A percentile compares a stretch with the other conserved stretches of the same genome.
These are phyloP conservation scores for Austropuccinia psidii DNA, from an alignment of 1,284 basidiomycete genomes.

Conservation along the genomic window DNA sequence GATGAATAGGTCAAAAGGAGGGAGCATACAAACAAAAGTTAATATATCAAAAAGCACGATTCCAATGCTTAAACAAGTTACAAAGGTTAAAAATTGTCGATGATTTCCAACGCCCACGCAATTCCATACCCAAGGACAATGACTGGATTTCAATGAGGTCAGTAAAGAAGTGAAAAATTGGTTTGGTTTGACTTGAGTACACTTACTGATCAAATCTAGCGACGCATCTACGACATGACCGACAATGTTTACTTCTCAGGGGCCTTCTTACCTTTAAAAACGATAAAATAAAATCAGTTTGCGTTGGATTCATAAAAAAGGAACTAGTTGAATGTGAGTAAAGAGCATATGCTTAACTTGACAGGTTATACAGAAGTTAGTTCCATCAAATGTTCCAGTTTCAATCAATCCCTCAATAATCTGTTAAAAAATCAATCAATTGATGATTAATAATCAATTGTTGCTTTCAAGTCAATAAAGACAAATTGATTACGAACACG, in stretches of 20 bases:
- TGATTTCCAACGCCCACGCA: slow-evolving; percentile 95
- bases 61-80: slow-evolving; percentile 71
- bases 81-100: slow-evolving; percentile 85
- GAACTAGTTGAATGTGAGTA: background rate
- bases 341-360: slow-evolving; percentile 55
- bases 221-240: slow-evolving; percentile 80
- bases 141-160: slow-evolving; percentile 52
- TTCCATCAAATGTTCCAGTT: slow-evolving; percentile 79
- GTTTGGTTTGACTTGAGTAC: background rate
- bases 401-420: slow-evolving; percentile 82
- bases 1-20: slow-evolving; percentile 40
- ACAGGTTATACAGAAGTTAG: slow-evolving; percentile 90
- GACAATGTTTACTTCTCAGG: slow-evolving; percentile 88
- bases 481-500: too few species aligned
- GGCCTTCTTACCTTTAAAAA: slow-evolving; percentile 68
- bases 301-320: background rate
- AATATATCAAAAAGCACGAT: slow-evolving; percentile 74
- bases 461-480: too few species aligned
- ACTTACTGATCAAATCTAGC: slow-evolving; percentile 83
- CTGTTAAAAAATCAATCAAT: slow-evolving; percentile 48
- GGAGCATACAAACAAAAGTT: slow-evolving; percentile 60
- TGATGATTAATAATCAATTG: too few species aligned
- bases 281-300: background rate
- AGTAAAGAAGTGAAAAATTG: slow-evolving; percentile 27
- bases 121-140: slow-evolving; percentile 99